Conservation (phyloP, 192 early-diverging fungal species). For the Coemansia sp. region DNA sequence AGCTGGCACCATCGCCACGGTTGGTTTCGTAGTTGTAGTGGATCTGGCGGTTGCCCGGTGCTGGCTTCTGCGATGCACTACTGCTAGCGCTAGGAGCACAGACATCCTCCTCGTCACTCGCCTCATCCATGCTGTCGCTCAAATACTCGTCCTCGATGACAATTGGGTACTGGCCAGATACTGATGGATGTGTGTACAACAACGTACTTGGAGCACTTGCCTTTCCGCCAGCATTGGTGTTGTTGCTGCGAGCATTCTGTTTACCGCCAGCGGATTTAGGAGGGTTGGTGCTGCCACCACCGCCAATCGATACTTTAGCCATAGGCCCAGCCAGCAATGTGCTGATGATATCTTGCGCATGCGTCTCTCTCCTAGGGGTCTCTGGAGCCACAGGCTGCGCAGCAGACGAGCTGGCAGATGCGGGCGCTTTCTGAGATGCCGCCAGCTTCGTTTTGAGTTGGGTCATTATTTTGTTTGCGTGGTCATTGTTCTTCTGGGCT, state of each 20-base stretch:
- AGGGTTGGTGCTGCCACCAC: background rate
- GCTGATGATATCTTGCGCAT: slow-evolving; percentile 41
- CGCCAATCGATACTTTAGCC: slow-evolving; percentile 14
- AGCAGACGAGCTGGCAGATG: background rate
- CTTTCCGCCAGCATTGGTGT: background rate
- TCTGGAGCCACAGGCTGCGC: background rate
- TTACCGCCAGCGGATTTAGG: background rate
- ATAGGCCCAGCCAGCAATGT: slow-evolving; percentile 43
- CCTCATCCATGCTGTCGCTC: slow-evolving; percentile 53
- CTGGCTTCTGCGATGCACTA: slow-evolving; percentile 7
- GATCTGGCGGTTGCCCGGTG: slow-evolving; percentile 10
- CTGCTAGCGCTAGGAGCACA: background rate
- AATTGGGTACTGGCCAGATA: slow-evolving; percentile 36
- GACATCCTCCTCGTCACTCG: slow-evolving; percentile 7
- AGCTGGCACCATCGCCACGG: background rate
- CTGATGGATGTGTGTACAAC: slow-evolving; percentile 30
- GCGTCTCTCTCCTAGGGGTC: slow-evolving; percentile 11
- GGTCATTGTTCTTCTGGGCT: slow-evolving; percentile 14
- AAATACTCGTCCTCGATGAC: slow-evolving; percentile 47
- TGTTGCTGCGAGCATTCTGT: background rate
- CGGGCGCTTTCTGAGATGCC: slow-evolving; percentile 1
- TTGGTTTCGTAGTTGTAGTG: slow-evolving; percentile 25
- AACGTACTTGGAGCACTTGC: background rate
- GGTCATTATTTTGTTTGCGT: slow-evolving; percentile 30
- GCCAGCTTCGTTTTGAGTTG: slow-evolving; percentile 25